Conservation (phyloP, 768 basidiomycete genomes). For the Russula olivacea region DNA sequence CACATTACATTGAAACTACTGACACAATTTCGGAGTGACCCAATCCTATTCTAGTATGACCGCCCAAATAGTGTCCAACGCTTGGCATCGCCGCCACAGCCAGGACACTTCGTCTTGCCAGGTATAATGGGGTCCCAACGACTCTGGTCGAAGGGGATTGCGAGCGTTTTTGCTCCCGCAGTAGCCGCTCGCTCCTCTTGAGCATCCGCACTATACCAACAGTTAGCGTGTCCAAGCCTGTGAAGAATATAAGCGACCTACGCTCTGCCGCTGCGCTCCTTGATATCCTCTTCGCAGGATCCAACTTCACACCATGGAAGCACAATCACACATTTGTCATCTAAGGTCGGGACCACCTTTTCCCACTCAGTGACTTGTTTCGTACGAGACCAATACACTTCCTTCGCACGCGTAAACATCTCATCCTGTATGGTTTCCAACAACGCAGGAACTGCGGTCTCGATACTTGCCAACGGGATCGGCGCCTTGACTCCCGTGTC, state of each 20-base stretch:
- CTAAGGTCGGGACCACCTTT: constrained; percentile 85
- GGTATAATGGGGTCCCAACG: constrained; percentile 73
- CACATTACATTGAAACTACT: not conserved
- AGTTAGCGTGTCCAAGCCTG: constrained; percentile 1
- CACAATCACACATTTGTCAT: constrained; percentile 79
- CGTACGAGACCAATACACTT: constrained; percentile 62
- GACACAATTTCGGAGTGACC: not conserved
- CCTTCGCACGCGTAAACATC: constrained; percentile 78
- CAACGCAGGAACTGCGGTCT: constrained; percentile 49
- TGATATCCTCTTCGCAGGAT: constrained; percentile 95
- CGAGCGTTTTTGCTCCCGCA: constrained; percentile 94
- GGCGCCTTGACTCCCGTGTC: constrained; percentile 60
- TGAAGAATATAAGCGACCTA: constrained; percentile 38
- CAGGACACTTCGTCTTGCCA: constrained; percentile 85
- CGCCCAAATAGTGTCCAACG: constrained; percentile 97
- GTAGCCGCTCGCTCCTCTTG: constrained; percentile 94
- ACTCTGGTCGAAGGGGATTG: constrained; percentile 92
- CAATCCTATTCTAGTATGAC: constrained; percentile 47
- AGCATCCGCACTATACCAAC: constrained; percentile 58
- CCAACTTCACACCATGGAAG: constrained; percentile 96
- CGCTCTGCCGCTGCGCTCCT: constrained; percentile 85
- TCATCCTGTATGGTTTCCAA: constrained; percentile 84
- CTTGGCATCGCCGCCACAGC: constrained; percentile 83
- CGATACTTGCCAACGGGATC: constrained; percentile 46
- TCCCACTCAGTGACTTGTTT: constrained; percentile 82